Conservation (phyloP, 2,329 filamentous ascomycete species). For the Ophiostoma himal-ulmi region DNA sequence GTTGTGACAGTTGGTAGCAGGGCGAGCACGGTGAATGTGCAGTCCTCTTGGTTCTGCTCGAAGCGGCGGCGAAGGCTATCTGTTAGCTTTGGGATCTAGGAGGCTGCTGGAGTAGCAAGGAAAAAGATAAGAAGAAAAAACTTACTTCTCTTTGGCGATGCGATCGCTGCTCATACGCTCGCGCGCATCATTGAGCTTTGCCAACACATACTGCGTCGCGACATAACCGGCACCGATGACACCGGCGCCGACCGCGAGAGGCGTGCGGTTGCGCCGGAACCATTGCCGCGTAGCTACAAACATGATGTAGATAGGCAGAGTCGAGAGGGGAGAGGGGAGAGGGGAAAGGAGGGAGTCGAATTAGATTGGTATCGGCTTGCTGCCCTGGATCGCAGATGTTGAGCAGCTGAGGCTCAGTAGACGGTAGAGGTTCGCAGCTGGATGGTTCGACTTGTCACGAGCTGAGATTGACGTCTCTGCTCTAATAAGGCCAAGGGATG, state of each 20-base stretch:
- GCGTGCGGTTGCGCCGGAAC: conserved; percentile 86
- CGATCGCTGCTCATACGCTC: conserved; percentile 96
- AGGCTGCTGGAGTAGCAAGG: neutral
- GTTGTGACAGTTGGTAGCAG: conserved; percentile 86
- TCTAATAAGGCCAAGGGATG: neutral
- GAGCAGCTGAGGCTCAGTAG: neutral
- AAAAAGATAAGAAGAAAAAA: neutral
- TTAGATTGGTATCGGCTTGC: neutral
- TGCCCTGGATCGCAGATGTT: neutral
- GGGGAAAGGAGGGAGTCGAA: neutral
- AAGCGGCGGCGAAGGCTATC: conserved; percentile 87
- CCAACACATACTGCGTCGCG: conserved; percentile 84
- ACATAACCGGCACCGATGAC: conserved; percentile 86
- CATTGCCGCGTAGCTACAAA: conserved; percentile 74
- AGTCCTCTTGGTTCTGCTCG: conserved; percentile 98
- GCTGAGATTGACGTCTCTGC: neutral
- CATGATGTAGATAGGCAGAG: conserved; percentile 38
- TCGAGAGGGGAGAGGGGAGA: conserved; percentile 25
- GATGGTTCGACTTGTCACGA: neutral
- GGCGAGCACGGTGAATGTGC: conserved; percentile 95
- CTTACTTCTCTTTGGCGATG: conserved; percentile 93
- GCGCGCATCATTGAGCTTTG: conserved; percentile 85
- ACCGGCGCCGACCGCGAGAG: conserved; percentile 79
- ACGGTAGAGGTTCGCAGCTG: neutral
- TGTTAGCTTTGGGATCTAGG: conserved; percentile 18